These are phyloP conservation scores for Apiospora arundinis DNA, from an alignment of 2,329 filamentous ascomycete genomes.

Conservation along the genomic window DNA sequence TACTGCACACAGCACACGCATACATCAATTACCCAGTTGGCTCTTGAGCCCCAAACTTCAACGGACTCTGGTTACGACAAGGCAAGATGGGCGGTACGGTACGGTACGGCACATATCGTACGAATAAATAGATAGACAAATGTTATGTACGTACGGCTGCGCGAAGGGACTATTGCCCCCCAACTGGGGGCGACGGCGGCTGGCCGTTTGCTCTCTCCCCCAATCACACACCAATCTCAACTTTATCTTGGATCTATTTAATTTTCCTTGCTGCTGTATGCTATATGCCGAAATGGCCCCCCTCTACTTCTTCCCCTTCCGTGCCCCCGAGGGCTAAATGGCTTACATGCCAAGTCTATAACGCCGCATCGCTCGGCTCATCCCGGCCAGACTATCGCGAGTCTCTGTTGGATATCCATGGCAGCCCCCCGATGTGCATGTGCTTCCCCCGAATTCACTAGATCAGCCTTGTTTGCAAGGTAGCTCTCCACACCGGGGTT, in stretches of 20 bases:
- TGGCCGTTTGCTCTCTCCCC: background rate
- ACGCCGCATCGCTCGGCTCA: slow-evolving; percentile 10
- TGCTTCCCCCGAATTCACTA: background rate
- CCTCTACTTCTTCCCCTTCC: background rate
- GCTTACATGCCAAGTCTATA: background rate
- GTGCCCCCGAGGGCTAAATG: background rate
- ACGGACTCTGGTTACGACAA: background rate
- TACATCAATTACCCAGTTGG: background rate
- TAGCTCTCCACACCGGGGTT: background rate
- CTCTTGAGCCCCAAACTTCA: slow-evolving; percentile 8
- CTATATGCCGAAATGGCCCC: slow-evolving; percentile 15
- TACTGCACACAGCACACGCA: background rate
- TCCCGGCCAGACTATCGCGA: background rate
- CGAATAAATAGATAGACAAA: background rate
- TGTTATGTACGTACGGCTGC: background rate
- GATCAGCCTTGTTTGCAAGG: background rate
- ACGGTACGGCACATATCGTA: slow-evolving; percentile 4
- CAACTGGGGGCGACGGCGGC: background rate
- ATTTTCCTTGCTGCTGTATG: background rate
- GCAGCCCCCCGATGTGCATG: slow-evolving; percentile 7
- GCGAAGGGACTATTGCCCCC: background rate
- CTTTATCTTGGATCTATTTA: slow-evolving; percentile 16
- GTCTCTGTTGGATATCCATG: background rate
- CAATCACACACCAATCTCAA: slow-evolving; percentile 6
- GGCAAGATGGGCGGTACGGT: background rate